Evolutionary conservation across 345 rosid genomes (phyloP).

Genomic region (Anastatica hierochuntica): DNA sequence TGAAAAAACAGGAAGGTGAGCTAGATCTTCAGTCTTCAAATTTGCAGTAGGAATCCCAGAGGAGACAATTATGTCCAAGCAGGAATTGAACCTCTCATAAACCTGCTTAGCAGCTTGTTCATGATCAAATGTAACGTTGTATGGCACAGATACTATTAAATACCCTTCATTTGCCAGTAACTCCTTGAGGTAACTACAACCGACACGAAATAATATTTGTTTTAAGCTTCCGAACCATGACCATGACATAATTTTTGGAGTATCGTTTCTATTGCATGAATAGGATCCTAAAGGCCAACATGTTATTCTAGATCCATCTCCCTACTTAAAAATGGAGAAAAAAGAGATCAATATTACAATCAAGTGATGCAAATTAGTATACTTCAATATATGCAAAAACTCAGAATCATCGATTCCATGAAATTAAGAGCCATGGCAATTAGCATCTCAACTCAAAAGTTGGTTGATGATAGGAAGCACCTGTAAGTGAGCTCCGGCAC

Average conservation of each 20-base stretch:
- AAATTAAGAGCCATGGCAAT: too few species aligned
- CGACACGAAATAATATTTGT: neutral
- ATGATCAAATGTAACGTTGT: slow-evolving; percentile 91
- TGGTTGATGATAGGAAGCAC: too few species aligned
- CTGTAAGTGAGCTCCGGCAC: slow-evolving; percentile 86
- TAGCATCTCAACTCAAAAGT: too few species aligned
- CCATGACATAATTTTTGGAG: too few species aligned
- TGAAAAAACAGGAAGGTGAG: slow-evolving; percentile 58
- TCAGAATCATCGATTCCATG: too few species aligned
- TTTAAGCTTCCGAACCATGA: neutral
- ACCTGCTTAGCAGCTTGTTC: slow-evolving; percentile 62
- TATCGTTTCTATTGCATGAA: too few species aligned
- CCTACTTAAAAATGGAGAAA: too few species aligned
- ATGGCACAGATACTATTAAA: slow-evolving; percentile 67
- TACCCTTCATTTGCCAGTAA: slow-evolving; percentile 80
- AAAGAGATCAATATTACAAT: too few species aligned
- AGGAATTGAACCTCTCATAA: slow-evolving; percentile 61
- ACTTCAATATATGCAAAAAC: too few species aligned
- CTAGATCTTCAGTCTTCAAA: slow-evolving; percentile 47
- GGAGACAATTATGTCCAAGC: slow-evolving; percentile 44
- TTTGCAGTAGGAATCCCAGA: slow-evolving; percentile 51
- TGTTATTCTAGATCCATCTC: too few species aligned
- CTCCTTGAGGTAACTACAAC: slow-evolving; percentile 57
- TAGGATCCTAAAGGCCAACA: too few species aligned
- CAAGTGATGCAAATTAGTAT: too few species aligned